These are phyloP conservation scores for Rhinocladiella similis DNA, from an alignment of 2,329 filamentous ascomycete species.

Conservation along the genomic window DNA sequence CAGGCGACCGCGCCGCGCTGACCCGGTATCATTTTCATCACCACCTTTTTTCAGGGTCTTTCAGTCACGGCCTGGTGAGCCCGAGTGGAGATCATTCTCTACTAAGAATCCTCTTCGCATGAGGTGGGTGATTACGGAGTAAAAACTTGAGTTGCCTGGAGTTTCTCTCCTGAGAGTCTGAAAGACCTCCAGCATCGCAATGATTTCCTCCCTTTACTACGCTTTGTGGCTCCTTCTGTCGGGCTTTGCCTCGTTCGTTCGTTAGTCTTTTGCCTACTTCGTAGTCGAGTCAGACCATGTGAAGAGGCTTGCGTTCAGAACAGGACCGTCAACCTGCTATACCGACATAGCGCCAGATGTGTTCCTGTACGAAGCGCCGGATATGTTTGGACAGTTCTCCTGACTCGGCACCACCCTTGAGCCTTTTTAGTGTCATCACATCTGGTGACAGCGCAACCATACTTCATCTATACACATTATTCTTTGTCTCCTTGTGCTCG, in stretches of 20 bases:
- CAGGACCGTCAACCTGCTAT: background rate
- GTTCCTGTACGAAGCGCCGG: constrained; percentile 3
- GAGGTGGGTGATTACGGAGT: too few relatives aligned
- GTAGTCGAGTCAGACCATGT: background rate
- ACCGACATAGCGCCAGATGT: background rate
- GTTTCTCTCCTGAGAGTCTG: background rate
- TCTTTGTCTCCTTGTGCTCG: background rate
- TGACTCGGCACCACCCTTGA: background rate
- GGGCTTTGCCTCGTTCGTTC: background rate
- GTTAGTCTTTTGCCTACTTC: background rate
- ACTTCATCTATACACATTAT: background rate
- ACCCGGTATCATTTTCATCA: background rate
- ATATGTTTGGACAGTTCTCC: constrained; percentile 2
- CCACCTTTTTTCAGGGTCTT: too few relatives aligned
- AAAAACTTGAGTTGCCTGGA: too few relatives aligned
- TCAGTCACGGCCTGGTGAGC: too few relatives aligned
- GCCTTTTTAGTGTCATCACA: background rate
- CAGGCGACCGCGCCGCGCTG: background rate
- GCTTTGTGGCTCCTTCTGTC: background rate
- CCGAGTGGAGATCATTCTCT: too few relatives aligned
- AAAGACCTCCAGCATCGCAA: background rate
- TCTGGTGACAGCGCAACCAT: background rate
- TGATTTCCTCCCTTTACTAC: background rate
- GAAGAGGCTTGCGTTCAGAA: background rate
- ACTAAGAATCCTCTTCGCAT: too few relatives aligned